Base-by-base conservation (phyloP, 148 eudicot species). In the Camellia japonica region DNA sequence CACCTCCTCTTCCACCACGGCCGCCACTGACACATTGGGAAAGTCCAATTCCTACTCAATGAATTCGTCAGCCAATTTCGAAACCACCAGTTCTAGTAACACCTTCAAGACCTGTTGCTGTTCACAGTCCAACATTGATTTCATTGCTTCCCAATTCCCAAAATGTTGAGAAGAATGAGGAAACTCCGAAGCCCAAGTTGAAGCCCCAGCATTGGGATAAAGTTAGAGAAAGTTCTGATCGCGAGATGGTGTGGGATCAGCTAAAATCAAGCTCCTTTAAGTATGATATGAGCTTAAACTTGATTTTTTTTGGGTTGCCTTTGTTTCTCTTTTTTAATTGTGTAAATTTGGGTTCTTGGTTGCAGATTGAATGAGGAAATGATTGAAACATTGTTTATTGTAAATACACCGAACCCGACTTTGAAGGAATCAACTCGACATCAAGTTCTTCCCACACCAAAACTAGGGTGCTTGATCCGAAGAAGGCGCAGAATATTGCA, bases 221-320 rank as follows among this genome's bases (percentile, higher is more conserved):
- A 90, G 98, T 96, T 13, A 92, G 93, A 86, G 98, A 95, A 70
- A 96, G 94, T 78, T 96, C 99, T 0, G 98, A 91, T 86, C 90
- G 91, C 54, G 98, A 93, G 78, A 96, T 92, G 98, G 99, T 93
- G 84, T 96, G 99, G 99, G 99, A 96, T 91, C 99, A 96, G 74
- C 88, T 96, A 46, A 90, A 84, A 84, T 93, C 91, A 23, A 96
- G 97, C 92, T 96, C 99, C 4, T 96, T 96, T 85, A 96, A 91
- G 99, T 95, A 93, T 74, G 84, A 75, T 55, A 46, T 30, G 20
- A 42, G 67, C 19, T 18, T 75, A 62, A 38, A 61, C 75, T 18
- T 3, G 12, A 38, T 6, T 3, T 56, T 52, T 15, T 67, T 14
- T 67, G 55, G 12, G 19, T n/a, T n/a, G n/a, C n/a, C 47, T 30